Percentiles rank a stretch among this genome's conserved stretches.
phyloP scores from a whole-genome alignment of 192 early-diverging fungal genomes.

The Podila epicladia region DNA sequence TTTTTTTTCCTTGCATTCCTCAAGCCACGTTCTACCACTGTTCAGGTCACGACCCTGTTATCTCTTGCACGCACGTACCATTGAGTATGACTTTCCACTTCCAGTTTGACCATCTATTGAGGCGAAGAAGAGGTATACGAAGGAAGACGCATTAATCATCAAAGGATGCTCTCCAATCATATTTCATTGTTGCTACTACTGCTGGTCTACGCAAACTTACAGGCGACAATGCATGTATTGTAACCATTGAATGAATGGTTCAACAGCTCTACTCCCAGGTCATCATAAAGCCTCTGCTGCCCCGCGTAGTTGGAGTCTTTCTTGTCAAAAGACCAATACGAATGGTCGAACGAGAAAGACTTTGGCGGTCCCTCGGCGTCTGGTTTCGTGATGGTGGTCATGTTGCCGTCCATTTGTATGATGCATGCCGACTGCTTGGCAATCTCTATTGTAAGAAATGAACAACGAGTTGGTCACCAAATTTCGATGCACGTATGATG shows the following conservation, averaged over 20 bases:
- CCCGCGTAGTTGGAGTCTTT: constrained; percentile 72
- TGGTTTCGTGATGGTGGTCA: constrained; percentile 72
- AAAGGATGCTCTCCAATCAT: not conserved
- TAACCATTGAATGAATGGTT: constrained; percentile 91
- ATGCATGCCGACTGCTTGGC: constrained; percentile 68
- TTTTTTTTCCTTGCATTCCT: not conserved
- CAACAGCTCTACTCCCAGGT: constrained; percentile 79
- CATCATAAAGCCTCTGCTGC: constrained; percentile 79
- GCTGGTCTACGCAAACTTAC: constrained; percentile 52
- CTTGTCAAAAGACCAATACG: constrained; percentile 85
- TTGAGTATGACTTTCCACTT: constrained; percentile 76
- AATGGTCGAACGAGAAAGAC: constrained; percentile 87
- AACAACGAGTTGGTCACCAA: not conserved
- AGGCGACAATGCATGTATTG: constrained; percentile 95
- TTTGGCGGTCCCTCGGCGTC: constrained; percentile 40
- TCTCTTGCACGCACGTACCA: constrained; percentile 50
- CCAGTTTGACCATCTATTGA: constrained; percentile 81
- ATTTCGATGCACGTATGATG: not conserved
- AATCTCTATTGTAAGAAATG: constrained; percentile 53
- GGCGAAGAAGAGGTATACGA: not conserved
- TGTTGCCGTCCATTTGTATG: constrained; percentile 77
- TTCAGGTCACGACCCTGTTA: not conserved
- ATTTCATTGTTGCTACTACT: not conserved
- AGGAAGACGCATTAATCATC: not conserved
- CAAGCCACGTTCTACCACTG: too few species aligned